Base-by-base conservation (phyloP, 1,139 yeast species). In the Kazachstania sp. region DNA sequence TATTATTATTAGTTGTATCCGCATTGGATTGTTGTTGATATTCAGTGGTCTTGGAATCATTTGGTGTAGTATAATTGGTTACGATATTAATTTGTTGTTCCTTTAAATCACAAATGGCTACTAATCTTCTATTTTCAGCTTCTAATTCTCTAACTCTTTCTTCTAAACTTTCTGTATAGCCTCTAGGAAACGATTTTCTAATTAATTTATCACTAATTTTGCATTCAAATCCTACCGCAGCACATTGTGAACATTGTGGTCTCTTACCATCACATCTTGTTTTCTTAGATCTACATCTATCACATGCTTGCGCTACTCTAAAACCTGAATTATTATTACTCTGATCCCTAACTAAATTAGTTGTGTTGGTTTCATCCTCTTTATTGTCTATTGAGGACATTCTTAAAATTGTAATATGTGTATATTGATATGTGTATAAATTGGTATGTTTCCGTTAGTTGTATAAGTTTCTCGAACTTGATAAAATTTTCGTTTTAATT, bases 251-350 rank as follows among this genome's bases (percentile, higher is more conserved):
- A 61, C 92, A 83, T 52, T 68, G 71, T 12, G 70, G 70, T 41
- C 68, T 52, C 38, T 58, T 62, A 7, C 69, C 68, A 46, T 66
- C 68, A 49, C 71, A 66, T 41, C 65, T 57, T 4, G 66, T 66
- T 67, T 86, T 86, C 63, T 86, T 86, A 41, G 88, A 84, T 45
- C 95, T 70, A 59, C 95, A 86, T 46, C 95, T 65, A 61, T 86
- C 95, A 65, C 95, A 86, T 0, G 95, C 95, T 58, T 86, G 95
- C 0, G 94, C 88, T n/a, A 58, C 59, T 45, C 64, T 50, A 37
- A 43, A 43, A 19, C 26, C 41, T n/a, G 44, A 16, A 19, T 37
- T 36, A 15, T 39, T 32, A 32, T 13, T 32, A 32, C 8, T 23
- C 8, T 23, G 28, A 9, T 23, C 28, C 8, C 28, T 23, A 7